These are phyloP conservation scores for Rhizophagus clarus DNA, from an alignment of 192 early-diverging fungal genomes.

Conservation along the genomic window DNA sequence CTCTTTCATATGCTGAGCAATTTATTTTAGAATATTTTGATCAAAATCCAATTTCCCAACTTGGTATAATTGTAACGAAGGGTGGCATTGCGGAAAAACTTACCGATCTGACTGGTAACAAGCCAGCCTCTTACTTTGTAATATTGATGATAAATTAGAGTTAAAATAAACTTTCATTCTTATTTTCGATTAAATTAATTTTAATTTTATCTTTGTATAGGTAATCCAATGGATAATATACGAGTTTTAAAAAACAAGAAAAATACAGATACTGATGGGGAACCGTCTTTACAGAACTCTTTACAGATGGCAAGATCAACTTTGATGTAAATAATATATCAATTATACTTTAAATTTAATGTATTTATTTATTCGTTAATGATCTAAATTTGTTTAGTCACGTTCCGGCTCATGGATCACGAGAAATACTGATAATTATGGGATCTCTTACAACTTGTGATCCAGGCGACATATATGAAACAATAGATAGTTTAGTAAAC, in stretches of 20 bases:
- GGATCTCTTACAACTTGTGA: conserved; percentile 92
- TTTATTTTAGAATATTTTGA: conserved; percentile 93
- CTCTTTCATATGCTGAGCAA: conserved; percentile 61
- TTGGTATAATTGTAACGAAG: conserved; percentile 80
- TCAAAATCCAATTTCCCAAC: conserved; percentile 92
- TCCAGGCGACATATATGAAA: conserved; percentile 88
- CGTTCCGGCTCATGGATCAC: conserved; percentile 87
- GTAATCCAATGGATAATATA: conserved; percentile 81
- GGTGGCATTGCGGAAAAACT: conserved; percentile 86
- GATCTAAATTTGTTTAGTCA: conserved; percentile 44
- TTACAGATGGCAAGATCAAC: conserved; percentile 79
- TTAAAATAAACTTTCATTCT: neutral
- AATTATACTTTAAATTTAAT: neutral
- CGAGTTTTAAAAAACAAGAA: conserved; percentile 62
- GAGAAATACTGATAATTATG: conserved; percentile 86
- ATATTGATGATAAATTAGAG: conserved; percentile 1
- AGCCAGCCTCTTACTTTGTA: conserved; percentile 11
- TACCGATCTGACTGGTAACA: conserved; percentile 76
- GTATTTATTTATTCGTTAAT: neutral
- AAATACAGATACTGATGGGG: conserved; percentile 75
- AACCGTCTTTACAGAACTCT: conserved; percentile 92
- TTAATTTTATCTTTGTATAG: conserved; percentile 27
- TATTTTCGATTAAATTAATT: neutral
- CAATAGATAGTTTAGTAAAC: conserved; percentile 64
- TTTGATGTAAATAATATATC: conserved; percentile 47